phyloP scores from a whole-genome alignment of 83 land plant species.

The Thuja plicata region DNA sequence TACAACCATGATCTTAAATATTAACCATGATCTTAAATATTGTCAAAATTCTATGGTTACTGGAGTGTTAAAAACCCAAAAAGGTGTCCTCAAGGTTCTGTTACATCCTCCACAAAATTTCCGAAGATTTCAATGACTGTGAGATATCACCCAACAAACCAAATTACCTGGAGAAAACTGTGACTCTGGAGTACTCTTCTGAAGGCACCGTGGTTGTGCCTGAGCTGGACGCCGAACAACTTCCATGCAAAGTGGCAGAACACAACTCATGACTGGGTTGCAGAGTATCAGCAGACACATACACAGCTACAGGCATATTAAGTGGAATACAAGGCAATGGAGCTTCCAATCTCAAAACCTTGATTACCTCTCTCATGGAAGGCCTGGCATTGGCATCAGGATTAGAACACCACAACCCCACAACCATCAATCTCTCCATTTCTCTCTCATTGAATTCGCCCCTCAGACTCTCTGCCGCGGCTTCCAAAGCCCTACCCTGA shows the following conservation, averaged over 20 bases:
- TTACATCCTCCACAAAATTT: no score
- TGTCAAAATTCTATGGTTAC: no score
- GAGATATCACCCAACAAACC: no score
- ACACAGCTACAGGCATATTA: not conserved
- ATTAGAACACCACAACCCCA: slow-evolving; percentile 29
- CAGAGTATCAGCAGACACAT: not conserved
- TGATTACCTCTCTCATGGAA: not conserved
- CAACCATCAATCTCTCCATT: slow-evolving; percentile 19
- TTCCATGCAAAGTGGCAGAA: not conserved
- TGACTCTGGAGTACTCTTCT: no score
- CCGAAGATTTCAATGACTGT: no score
- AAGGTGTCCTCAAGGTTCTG: no score
- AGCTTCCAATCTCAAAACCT: not conserved
- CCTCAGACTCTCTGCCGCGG: slow-evolving; percentile 9
- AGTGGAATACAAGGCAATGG: not conserved
- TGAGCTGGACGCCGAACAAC: no score
- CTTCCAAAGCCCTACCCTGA: slow-evolving; percentile 1
- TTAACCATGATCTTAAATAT: no score
- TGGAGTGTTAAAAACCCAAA: no score
- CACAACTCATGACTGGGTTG: not conserved
- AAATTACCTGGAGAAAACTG: no score
- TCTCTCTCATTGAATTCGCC: not conserved
- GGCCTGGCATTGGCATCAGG: not conserved
- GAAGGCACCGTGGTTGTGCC: no score
- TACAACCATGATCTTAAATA: no score